Evolutionary conservation across 371 early-diverging fungal species (phyloP), one percentile per base, ranked within the genome.

Genomic region (Circinella umbellata): DNA sequence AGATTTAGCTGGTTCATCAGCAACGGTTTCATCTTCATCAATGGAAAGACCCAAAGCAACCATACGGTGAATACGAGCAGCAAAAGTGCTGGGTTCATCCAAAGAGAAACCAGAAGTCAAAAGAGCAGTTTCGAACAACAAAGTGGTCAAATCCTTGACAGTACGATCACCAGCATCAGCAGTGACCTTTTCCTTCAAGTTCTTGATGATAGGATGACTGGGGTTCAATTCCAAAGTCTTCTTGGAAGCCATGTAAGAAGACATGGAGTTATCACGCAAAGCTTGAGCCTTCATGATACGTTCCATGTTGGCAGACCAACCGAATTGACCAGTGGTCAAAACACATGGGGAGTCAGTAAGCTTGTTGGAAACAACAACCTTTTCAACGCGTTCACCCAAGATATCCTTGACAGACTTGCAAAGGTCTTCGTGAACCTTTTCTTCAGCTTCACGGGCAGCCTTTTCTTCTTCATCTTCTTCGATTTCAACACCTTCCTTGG

Each of bases 211-310:
- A 51, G 96, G 78, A 88, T 99, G 94, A 67, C 87, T 76, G 77
- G 98, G 98, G 92, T 99, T 98, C 80, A 99, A 86, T 86, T 98
- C 99, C 69, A 99, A 87, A 63, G 95, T 98, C 93, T 98, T 98
- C 95, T 99, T 99, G 80, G 93, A 93, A 48, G 94, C 95, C 98
- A 97, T 96, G 94, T 97, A 98, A 59, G 93, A 84, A 57, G 95
- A 92, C 98, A 98, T 97, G 76, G 93, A 91, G 60, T 91, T 89
- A 85, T 99, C 98, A 80, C 98, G 95, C 74, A 97, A 92, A 53
- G 99, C 98, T 88, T 99, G 99, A 57, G 98, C 96, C 90, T 95
- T 97, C 97, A 99, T 99, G 92, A 99, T 98, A 86, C 97, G 94
- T 87, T 99, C 99, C 98, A 98, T 98, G 93, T 98, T 98, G 80